A percentile compares a stretch with the other conserved stretches of the same genome.
These are phyloP conservation scores for Ceratocystiopsis sp. DNA, from an alignment of 2,329 filamentous ascomycete genomes.

Conservation along the genomic window DNA sequence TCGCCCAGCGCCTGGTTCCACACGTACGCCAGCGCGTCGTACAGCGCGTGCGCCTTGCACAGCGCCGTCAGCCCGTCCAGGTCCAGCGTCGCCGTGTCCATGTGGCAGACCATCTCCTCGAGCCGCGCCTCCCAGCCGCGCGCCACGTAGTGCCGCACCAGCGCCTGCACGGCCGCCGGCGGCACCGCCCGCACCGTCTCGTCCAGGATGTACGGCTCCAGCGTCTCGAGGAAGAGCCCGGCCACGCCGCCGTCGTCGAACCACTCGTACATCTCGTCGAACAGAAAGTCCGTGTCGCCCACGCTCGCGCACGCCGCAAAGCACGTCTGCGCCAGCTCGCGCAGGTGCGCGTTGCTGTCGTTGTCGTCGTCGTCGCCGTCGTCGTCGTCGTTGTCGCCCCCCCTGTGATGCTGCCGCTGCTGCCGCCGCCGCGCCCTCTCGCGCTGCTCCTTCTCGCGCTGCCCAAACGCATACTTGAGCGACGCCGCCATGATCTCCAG, in stretches of 20 bases:
- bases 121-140: conserved; percentile 60
- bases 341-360: conserved; percentile 42
- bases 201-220: conserved; percentile 79
- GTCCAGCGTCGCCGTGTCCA: conserved; percentile 81
- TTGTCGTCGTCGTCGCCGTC: conserved; percentile 28
- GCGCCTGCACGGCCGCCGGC: conserved; percentile 66
- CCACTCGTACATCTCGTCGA: conserved; percentile 78
- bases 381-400: conserved; percentile 31
- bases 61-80: conserved; percentile 81
- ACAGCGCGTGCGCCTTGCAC: conserved; percentile 82
- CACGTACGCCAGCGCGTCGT: conserved; percentile 89
- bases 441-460: conserved; percentile 27
- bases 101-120: conserved; percentile 87
- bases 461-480: conserved; percentile 70
- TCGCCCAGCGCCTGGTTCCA: conserved; percentile 87
- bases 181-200: conserved; percentile 59
- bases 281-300: conserved; percentile 65
- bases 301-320: conserved; percentile 71
- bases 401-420: conserved; percentile 25
- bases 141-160: conserved; percentile 66
- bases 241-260: conserved; percentile 63
- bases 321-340: conserved; percentile 65
- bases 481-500: conserved; percentile 89
- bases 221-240: conserved; percentile 67
- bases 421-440: conserved; percentile 13